phyloP scores from a whole-genome alignment of 2,329 filamentous ascomycete species.

The Penicillium crustosum region DNA sequence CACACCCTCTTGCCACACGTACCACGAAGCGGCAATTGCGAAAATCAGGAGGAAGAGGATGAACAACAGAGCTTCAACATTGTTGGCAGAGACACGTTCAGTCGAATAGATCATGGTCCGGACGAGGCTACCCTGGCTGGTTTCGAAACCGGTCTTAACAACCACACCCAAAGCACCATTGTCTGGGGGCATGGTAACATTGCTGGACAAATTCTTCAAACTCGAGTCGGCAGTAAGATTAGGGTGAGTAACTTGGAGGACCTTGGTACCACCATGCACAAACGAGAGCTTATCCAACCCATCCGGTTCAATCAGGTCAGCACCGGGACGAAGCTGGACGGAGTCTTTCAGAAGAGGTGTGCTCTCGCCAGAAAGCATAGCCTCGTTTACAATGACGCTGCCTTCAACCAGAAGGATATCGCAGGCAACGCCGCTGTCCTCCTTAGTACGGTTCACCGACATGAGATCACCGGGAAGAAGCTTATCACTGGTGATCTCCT shows the following conservation, averaged over 20 bases:
- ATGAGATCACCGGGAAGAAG: conserved; percentile 91
- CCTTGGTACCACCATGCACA: conserved; percentile 95
- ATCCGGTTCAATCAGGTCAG: conserved; percentile 79
- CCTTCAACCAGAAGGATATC: conserved; percentile 96
- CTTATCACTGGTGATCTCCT: conserved; percentile 83
- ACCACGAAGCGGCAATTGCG: conserved; percentile 96
- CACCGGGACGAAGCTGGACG: conserved; percentile 79
- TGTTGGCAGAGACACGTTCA: conserved; percentile 97
- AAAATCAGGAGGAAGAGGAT: conserved; percentile 96
- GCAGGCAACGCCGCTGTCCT: conserved; percentile 94
- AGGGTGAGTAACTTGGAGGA: conserved; percentile 89
- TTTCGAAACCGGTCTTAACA: conserved; percentile 97
- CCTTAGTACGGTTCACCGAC: conserved; percentile 89
- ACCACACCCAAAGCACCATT: conserved; percentile 92
- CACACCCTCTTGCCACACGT: conserved; percentile 97
- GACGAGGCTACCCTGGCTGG: conserved; percentile 94
- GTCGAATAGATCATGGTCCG: conserved; percentile 99
- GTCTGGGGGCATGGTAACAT: conserved; percentile 81
- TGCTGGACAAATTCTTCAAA: conserved; percentile 68
- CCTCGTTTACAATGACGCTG: conserved; percentile 96
- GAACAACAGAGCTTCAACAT: conserved; percentile 92
- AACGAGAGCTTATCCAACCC: conserved; percentile 96
- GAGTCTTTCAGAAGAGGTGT: conserved; percentile 97
- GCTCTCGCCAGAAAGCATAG: conserved; percentile 98
- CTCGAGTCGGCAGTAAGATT: conserved; percentile 66